Evolutionary conservation across 2,329 filamentous ascomycete species (phyloP).

Genomic region (Albifimbria verrucaria): DNA sequence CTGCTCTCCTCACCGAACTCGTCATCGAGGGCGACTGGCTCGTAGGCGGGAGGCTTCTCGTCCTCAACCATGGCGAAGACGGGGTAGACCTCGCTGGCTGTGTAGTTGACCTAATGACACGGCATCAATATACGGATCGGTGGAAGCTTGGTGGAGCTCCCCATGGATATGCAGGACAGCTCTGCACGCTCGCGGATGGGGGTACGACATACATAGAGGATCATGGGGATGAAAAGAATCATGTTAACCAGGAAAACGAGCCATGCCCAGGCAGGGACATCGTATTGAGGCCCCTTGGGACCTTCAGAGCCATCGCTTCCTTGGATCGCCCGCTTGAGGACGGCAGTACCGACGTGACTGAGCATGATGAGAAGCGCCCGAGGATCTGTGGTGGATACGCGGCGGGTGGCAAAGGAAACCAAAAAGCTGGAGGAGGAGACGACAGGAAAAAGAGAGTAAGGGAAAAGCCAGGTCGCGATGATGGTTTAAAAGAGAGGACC

Average conservation of each 20-base stretch:
- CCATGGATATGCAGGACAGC: too few relatives aligned
- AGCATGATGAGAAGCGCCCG: conserved; percentile 13
- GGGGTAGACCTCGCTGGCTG: conserved; percentile 47
- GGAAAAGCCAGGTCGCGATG: too few relatives aligned
- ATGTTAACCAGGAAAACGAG: conserved; percentile 36
- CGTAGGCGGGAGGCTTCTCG: conserved; percentile 53
- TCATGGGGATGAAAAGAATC: conserved; percentile 42
- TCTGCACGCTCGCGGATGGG: too few relatives aligned
- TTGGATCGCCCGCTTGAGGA: conserved; percentile 31
- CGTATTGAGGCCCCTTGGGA: conserved; percentile 14
- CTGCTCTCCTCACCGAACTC: conserved; percentile 28
- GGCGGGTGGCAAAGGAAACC: too few relatives aligned
- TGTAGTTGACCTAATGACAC: conserved; percentile 43
- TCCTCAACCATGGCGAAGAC: conserved; percentile 58
- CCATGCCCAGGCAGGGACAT: conserved; percentile 38
- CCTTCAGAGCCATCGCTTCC: conserved; percentile 1
- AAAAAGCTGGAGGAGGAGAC: neutral
- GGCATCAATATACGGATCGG: neutral
- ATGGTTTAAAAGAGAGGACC: conserved; percentile 7
- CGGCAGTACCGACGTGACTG: conserved; percentile 10
- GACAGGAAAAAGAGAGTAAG: neutral
- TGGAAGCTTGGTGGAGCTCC: too few relatives aligned
- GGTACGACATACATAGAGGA: conserved; percentile 37
- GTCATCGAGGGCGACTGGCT: conserved; percentile 44
- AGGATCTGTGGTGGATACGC: too few relatives aligned